A percentile compares a stretch with the other conserved stretches of the same genome.
Conservation (phyloP, 2,329 filamentous ascomycete species). For the Phaeosphaeria sp. region DNA sequence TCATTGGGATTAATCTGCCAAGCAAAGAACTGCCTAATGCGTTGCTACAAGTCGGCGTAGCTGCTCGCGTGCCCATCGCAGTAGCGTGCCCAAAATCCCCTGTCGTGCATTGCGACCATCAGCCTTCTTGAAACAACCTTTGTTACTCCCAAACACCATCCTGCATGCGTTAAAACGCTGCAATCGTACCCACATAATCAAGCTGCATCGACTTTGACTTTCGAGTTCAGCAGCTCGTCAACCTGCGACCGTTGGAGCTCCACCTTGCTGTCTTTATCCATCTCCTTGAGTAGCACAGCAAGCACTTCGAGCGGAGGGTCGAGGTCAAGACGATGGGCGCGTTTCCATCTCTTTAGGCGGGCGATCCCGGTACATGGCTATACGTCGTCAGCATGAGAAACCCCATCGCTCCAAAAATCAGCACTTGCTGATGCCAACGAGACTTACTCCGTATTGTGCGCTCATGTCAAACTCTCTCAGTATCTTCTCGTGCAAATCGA, state of each 20-base stretch:
- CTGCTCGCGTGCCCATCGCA: conserved; percentile 13
- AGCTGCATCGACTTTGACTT: conserved; percentile 47
- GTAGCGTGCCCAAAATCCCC: conserved; percentile 5
- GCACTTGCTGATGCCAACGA: not conserved
- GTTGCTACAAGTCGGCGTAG: not conserved
- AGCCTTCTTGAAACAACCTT: conserved; percentile 9
- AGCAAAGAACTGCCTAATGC: not conserved
- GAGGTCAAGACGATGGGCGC: conserved; percentile 82
- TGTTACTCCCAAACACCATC: conserved; percentile 21
- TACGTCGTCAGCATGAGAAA: conserved; percentile 16
- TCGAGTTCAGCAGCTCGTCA: conserved; percentile 67
- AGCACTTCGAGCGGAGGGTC: conserved; percentile 89
- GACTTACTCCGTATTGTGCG: conserved; percentile 84
- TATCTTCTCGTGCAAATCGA: conserved; percentile 81
- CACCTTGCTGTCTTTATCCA: conserved; percentile 58
- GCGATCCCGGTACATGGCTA: conserved; percentile 88
- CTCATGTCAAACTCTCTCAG: conserved; percentile 91
- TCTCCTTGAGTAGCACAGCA: conserved; percentile 78
- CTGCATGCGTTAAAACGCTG: conserved; percentile 1
- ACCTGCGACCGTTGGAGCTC: conserved; percentile 73
- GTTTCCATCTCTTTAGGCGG: conserved; percentile 83
- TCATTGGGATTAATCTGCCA: conserved; percentile 2
- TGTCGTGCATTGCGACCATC: conserved; percentile 6
- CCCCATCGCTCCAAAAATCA: not conserved
- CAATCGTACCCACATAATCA: not conserved